These are phyloP conservation scores for cucumber (Cucumis sativus) DNA, from an alignment of 306 rosid species.

Conservation along the genomic window Cucumber_9930_V3 NC_026656.2:24696501-24697000, in stretches of 20 bases:
- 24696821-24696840: neutral
- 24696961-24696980: neutral
- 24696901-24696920: neutral
- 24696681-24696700: neutral
- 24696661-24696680: neutral
- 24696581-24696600: neutral
- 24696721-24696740: slow-evolving; percentile 95
- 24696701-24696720: slow-evolving; percentile 35
- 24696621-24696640: neutral
- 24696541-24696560: neutral
- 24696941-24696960: neutral
- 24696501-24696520: neutral
- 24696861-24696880: neutral
- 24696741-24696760: slow-evolving; percentile 50
- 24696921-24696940: neutral
- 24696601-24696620: neutral
- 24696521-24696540: neutral
- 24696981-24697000: no score
- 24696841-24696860: neutral
- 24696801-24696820: slow-evolving; percentile 41
- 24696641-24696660: neutral
- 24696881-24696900: neutral
- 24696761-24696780: slow-evolving; percentile 73
- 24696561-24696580: neutral
- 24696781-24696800: slow-evolving; percentile 85